These are phyloP conservation scores for Backusella psychrophila DNA, from an alignment of 192 early-diverging fungal species.

Conservation along the genomic window DNA sequence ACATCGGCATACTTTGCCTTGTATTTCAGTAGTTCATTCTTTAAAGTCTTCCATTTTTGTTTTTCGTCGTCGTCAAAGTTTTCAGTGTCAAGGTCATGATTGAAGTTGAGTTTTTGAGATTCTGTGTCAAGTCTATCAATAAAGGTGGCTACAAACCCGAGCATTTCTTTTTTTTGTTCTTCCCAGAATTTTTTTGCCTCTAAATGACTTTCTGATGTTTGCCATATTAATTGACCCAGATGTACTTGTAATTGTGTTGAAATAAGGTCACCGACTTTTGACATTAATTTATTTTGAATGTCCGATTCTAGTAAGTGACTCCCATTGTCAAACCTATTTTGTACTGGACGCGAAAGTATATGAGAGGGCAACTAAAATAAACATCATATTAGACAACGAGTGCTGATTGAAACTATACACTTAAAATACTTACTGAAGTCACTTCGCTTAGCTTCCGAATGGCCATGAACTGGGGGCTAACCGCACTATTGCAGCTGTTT, in stretches of 20 bases:
- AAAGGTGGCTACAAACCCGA: background rate
- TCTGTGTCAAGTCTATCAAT: background rate
- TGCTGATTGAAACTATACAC: background rate
- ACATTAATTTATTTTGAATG: conserved; percentile 13
- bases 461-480: conserved; percentile 23
- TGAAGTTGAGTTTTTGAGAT: background rate
- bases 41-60: background rate
- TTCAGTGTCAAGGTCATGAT: background rate
- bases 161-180: conserved; percentile 15
- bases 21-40: background rate
- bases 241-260: conserved; percentile 16
- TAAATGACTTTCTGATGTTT: conserved; percentile 13
- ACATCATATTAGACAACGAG: background rate
- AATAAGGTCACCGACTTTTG: conserved; percentile 9
- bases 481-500: conserved; percentile 10
- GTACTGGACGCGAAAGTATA: background rate
- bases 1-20: background rate
- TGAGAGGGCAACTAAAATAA: conserved; percentile 2
- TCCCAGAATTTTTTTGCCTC: conserved; percentile 21
- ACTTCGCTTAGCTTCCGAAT: conserved; percentile 22
- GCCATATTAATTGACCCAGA: conserved; percentile 17
- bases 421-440: background rate
- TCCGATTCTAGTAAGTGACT: background rate
- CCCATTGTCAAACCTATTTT: background rate
- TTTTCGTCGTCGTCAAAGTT: background rate